A percentile compares a stretch with the other conserved stretches of the same genome.
phyloP scores from a whole-genome alignment of 2,329 filamentous ascomycete genomes.

The Clarireedia monteithiana region DNA sequence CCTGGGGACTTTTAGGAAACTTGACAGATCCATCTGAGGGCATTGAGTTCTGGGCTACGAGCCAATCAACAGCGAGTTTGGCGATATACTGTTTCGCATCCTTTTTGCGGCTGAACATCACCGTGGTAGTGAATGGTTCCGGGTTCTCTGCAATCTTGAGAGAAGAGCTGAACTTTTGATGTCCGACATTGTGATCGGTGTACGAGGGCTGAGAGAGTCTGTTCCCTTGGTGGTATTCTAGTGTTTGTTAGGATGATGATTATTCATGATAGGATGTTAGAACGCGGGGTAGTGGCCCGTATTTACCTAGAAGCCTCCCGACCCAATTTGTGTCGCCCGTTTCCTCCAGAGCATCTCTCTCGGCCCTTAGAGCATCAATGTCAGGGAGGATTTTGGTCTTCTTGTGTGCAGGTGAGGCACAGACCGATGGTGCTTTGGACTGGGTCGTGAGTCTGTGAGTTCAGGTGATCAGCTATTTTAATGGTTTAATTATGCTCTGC shows the following conservation, averaged over 20 bases:
- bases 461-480: neutral
- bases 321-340: constrained; percentile 27
- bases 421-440: neutral
- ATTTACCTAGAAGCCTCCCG: constrained; percentile 23
- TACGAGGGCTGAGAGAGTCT: constrained; percentile 2
- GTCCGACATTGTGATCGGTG: neutral
- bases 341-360: constrained; percentile 14
- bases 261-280: neutral
- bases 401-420: neutral
- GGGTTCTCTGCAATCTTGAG: neutral
- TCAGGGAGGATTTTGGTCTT: constrained; percentile 13
- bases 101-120: constrained; percentile 20
- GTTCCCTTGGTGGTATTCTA: constrained; percentile 23
- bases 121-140: neutral
- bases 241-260: neutral
- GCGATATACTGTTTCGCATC: constrained; percentile 26
- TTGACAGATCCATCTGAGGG: constrained; percentile 19
- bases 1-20: constrained; percentile 16
- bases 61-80: constrained; percentile 28
- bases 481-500: too few species aligned
- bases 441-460: neutral
- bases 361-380: constrained; percentile 7
- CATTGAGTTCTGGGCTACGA: constrained; percentile 25
- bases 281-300: neutral
- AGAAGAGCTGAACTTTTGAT: neutral